Evolutionary conservation across 306 rosid genomes (phyloP).

Genomic region (Fagus sylvatica): DNA sequence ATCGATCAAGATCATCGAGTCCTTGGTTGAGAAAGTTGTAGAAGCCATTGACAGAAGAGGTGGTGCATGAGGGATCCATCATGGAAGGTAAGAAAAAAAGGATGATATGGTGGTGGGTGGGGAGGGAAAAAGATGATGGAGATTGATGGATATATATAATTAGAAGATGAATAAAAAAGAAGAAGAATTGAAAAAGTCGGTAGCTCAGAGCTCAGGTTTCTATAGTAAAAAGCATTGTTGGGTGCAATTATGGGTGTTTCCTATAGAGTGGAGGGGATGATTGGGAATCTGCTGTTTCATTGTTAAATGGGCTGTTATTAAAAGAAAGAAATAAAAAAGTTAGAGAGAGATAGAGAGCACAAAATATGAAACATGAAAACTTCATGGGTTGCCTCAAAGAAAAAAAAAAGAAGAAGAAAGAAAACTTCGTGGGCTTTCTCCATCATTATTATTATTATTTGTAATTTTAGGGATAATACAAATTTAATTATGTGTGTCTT

Average conservation of each 20-base stretch:
- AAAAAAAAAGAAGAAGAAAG: no score
- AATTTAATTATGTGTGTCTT: no score
- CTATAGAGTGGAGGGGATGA: conserved; percentile 73
- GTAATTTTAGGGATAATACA: no score
- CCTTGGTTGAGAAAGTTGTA: conserved; percentile 63
- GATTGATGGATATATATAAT: conserved; percentile 48
- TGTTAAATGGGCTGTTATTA: conserved; percentile 38
- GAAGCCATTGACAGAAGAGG: conserved; percentile 78
- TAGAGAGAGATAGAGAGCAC: conserved; percentile 6
- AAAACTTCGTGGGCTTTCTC: conserved; percentile 24
- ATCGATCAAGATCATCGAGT: conserved; percentile 58
- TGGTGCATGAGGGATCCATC: conserved; percentile 68
- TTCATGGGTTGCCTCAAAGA: no score
- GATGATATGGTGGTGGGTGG: conserved; percentile 8
- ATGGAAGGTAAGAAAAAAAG: conserved; percentile 29
- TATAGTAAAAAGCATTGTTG: conserved; percentile 55
- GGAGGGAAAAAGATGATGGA: conserved; percentile 42
- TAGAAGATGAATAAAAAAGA: conserved; percentile 26
- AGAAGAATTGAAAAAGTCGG: conserved; percentile 20
- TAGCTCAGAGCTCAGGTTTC: conserved; percentile 52
- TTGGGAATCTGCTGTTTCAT: conserved; percentile 65
- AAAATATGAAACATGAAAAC: conserved; percentile 26
- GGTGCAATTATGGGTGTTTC: conserved; percentile 85
- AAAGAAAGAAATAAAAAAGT: conserved; percentile 1
- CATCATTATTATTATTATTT: no score